These are phyloP conservation scores for Golubevia pallescens DNA, from an alignment of 1,284 basidiomycete species.

Conservation along the genomic window DNA sequence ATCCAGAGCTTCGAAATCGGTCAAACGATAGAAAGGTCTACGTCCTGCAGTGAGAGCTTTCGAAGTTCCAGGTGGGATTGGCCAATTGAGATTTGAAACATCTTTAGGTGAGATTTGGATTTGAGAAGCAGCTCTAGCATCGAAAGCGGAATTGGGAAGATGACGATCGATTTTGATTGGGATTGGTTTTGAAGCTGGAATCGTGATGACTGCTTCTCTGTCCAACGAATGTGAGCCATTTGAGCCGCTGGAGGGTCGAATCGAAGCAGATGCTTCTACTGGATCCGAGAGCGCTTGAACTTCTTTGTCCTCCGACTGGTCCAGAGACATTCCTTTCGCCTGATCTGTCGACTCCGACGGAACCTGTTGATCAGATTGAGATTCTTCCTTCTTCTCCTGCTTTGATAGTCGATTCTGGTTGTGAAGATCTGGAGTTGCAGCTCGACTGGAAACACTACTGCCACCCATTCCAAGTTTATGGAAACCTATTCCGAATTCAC, in stretches of 20 bases:
- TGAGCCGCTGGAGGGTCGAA: neutral
- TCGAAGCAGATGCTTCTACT: neutral
- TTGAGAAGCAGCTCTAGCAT: neutral
- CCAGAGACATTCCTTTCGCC: no score
- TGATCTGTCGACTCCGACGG: neutral
- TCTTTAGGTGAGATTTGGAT: neutral
- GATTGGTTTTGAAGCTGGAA: neutral
- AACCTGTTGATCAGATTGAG: neutral
- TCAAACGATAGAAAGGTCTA: neutral
- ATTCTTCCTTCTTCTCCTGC: neutral
- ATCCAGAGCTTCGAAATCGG: constrained; percentile 2
- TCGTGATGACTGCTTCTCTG: neutral
- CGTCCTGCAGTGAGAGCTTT: neutral
- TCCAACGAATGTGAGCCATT: neutral
- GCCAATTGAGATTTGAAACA: neutral
- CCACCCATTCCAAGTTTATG: neutral
- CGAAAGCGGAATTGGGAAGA: neutral
- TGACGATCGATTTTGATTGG: neutral
- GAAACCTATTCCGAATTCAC: neutral
- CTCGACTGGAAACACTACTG: neutral
- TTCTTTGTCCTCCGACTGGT: neutral
- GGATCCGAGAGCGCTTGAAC: neutral
- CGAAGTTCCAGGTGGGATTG: neutral
- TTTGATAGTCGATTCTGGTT: neutral
- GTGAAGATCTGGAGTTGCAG: neutral